phyloP scores from a whole-genome alignment of 495 filamentous ascomycete species.

The Rhizodiscina lignyota region DNA sequence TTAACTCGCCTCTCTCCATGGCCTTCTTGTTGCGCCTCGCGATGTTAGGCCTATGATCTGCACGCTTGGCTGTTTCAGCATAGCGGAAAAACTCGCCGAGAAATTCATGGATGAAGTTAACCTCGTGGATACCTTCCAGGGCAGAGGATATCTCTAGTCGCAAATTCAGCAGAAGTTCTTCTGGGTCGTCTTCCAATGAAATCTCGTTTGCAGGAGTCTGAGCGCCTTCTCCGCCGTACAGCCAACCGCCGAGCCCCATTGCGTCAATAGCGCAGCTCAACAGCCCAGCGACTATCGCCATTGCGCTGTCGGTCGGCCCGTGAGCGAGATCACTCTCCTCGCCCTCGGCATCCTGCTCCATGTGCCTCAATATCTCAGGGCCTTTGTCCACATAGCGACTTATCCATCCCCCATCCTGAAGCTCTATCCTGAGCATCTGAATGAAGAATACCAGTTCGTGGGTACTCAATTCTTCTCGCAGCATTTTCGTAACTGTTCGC shows the following conservation, averaged over 20 bases:
- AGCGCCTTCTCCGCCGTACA: constrained; percentile 49
- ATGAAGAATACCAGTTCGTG: constrained; percentile 57
- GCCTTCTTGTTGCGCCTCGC: constrained; percentile 6
- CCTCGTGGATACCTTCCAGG: constrained; percentile 61
- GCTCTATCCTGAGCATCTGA: constrained; percentile 50
- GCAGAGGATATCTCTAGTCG: constrained; percentile 59
- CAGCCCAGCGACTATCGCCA: constrained; percentile 39
- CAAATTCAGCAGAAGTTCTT: constrained; percentile 50
- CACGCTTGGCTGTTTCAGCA: constrained; percentile 4
- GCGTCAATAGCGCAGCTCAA: constrained; percentile 67
- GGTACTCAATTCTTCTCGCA: constrained; percentile 47
- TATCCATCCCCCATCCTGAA: constrained; percentile 51
- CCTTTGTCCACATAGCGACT: constrained; percentile 39
- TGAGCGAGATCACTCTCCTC: no score
- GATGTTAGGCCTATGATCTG: neutral
- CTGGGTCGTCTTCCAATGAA: no score
- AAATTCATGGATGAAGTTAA: constrained; percentile 47
- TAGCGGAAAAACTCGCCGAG: constrained; percentile 57
- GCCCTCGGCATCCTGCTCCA: no score
- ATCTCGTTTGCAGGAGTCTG: constrained; percentile 22
- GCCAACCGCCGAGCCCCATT: constrained; percentile 70
- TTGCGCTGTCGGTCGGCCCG: constrained; percentile 24
- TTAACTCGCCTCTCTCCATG: constrained; percentile 7
- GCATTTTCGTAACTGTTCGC: constrained; percentile 34
- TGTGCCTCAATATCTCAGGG: constrained; percentile 21